A percentile compares a stretch with the other conserved stretches of the same genome.
phyloP scores from a whole-genome alignment of 106 monocot species.

The Iris macrosiphon region DNA sequence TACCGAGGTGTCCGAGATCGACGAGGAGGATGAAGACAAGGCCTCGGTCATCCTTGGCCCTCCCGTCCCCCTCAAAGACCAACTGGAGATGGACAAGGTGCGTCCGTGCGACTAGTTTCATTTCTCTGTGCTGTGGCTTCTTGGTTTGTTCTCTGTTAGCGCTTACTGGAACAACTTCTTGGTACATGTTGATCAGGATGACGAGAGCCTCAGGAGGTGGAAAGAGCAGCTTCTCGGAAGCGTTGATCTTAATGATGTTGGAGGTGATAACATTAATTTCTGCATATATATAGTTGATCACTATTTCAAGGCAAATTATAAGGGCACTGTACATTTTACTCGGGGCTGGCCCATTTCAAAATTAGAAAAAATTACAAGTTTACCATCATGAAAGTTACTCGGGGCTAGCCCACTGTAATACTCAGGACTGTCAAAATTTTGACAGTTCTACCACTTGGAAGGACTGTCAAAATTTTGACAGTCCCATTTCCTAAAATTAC shows the following conservation, averaged over 20 bases:
- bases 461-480: too few species aligned
- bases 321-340: too few species aligned
- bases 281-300: too few species aligned
- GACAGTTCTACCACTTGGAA: too few species aligned
- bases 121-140: not conserved
- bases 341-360: too few species aligned
- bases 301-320: too few species aligned
- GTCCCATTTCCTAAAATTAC: too few species aligned
- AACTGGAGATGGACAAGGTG: conserved; percentile 62
- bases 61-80: conserved; percentile 57
- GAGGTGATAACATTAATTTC: conserved; percentile 65
- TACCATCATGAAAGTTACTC: too few species aligned
- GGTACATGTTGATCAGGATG: conserved; percentile 54
- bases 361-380: too few species aligned
- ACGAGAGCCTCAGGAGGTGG: conserved; percentile 93
- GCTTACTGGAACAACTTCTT: too few species aligned
- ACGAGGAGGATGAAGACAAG: conserved; percentile 27
- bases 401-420: too few species aligned
- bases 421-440: too few species aligned
- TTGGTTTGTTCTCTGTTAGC: not conserved
- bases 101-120: not conserved
- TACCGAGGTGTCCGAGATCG: conserved; percentile 32
- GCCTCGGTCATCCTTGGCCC: conserved; percentile 39
- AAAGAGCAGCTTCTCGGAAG: conserved; percentile 80
- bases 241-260: conserved; percentile 68